Evolutionary conservation across 306 rosid species (phyloP).

Genomic region (Trifolium fragiferum): DNA sequence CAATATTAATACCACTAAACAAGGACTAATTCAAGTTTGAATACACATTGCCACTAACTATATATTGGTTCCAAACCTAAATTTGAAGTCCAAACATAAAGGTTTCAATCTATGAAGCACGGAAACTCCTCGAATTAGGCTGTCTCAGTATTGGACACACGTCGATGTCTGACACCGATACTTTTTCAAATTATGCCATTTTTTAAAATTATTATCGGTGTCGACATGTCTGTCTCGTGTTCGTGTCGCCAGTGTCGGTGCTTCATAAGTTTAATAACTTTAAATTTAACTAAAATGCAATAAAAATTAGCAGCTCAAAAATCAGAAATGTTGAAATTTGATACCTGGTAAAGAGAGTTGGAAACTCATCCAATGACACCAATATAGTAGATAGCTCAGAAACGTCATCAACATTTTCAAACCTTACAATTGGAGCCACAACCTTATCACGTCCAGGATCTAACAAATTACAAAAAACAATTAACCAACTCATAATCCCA

Average conservation of each 20-base stretch:
- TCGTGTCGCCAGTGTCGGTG: too few relatives aligned
- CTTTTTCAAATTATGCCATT: too few relatives aligned
- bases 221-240: too few relatives aligned
- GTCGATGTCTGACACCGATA: too few relatives aligned
- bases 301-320: neutral
- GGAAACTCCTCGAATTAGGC: too few relatives aligned
- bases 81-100: neutral
- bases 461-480: constrained; percentile 36
- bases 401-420: constrained; percentile 52
- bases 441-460: constrained; percentile 92
- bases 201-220: too few relatives aligned
- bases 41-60: neutral
- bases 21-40: constrained; percentile 11
- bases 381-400: constrained; percentile 68
- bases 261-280: neutral
- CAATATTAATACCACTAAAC: constrained; percentile 15
- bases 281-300: constrained; percentile 21
- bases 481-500: constrained; percentile 7
- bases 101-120: neutral
- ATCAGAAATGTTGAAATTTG: constrained; percentile 31
- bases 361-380: constrained; percentile 70
- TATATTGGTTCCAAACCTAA: neutral
- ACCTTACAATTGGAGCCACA: constrained; percentile 75
- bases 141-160: too few relatives aligned
- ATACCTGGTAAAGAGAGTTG: constrained; percentile 73